Conservation (phyloP, 306 rosid genomes). For the Cicer judaicum region DNA sequence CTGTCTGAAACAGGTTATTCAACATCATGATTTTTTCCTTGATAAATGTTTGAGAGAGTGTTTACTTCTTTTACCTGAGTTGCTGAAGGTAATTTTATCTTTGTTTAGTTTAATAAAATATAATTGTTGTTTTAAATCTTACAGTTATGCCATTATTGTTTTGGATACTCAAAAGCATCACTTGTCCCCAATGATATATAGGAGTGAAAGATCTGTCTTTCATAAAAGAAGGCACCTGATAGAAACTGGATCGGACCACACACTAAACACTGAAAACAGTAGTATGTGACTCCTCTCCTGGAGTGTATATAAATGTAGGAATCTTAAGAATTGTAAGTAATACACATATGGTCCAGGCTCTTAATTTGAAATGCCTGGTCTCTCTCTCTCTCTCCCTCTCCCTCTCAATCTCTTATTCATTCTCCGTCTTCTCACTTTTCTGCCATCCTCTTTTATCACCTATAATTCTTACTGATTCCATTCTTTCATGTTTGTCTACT, state of each 20-base stretch:
- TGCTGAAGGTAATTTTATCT: conserved; percentile 77
- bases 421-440: no score
- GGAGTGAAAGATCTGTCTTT: conserved; percentile 24
- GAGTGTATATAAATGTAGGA: neutral
- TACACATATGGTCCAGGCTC: no score
- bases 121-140: conserved; percentile 5
- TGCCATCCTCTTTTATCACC: no score
- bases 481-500: no score
- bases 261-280: conserved; percentile 8
- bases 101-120: neutral
- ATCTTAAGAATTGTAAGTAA: neutral
- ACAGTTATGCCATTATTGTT: conserved; percentile 24
- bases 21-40: conserved; percentile 92
- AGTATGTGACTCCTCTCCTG: neutral
- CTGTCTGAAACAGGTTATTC: conserved; percentile 81
- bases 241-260: conserved; percentile 8
- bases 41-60: conserved; percentile 95
- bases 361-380: no score
- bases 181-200: neutral
- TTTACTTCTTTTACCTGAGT: conserved; percentile 87
- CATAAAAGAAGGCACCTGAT: neutral
- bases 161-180: neutral
- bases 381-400: no score
- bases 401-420: no score
- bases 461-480: no score